Evolutionary conservation across 2,329 filamentous ascomycete species (phyloP), one percentile per base, ranked within the genome.

Genomic region (Xylariaceae sp.): DNA sequence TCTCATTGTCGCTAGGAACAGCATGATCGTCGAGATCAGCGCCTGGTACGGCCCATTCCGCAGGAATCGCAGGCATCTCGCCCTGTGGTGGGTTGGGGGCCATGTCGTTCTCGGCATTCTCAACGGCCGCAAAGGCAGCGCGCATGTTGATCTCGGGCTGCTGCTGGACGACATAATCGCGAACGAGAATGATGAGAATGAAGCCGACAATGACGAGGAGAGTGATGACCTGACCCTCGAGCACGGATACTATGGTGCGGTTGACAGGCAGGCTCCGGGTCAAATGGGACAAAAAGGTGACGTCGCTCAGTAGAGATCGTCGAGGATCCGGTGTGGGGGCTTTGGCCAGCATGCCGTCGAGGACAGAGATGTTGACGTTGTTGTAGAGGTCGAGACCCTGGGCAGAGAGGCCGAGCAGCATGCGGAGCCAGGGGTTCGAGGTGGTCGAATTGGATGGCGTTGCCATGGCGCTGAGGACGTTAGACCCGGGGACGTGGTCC

Each of bases 141-240:
- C 84, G 87, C 75, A 94, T 86, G 63, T 96, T 95, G 60, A 94
- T 87, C 58, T 92, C 87, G 5, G 93, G 94, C 66, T 99, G 94
- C 68, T 99, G 94, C 68, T 99, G 94, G 10, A 99, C 91, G 46
- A 99, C 94, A 81, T 96, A 99, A 73, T 99, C 94, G 43, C 95
- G 79, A 43, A 99, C 97, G 4, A 99, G 74, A 61, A 99, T 99
- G 40, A 99, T 86, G n/a, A 99, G 75, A 53, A 99, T 97, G 70
- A 97, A 99, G 52, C 88, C 91, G 42, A 96, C 81, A 7, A 99
- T 93, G 46, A 97, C 90, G 11, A 95, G 74, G 6, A 97, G 75
- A 1, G 93, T 99, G 60, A 99, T 96, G 44, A 97, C 82, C 66
- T 96, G 92, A 4, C 94, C 94, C 72, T 99, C 94, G 3, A 97